Conservation (phyloP, 1,284 basidiomycete species). For the Naganishia albida region DNA sequence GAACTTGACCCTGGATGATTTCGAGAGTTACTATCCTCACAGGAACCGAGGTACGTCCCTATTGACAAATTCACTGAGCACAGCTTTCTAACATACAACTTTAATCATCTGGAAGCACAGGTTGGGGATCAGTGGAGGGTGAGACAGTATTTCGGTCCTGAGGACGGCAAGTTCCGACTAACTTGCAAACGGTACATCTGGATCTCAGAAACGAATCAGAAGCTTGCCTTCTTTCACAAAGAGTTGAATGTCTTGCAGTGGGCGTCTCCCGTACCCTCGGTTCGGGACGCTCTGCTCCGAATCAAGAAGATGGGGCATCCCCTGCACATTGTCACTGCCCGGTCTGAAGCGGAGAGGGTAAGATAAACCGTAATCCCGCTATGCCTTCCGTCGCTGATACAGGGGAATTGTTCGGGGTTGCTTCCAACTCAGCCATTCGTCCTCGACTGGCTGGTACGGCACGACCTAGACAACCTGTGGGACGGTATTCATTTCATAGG, state of each 20-base stretch:
- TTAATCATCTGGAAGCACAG: constrained; percentile 14
- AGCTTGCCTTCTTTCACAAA: constrained; percentile 33
- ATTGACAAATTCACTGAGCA: background rate
- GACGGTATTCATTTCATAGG: constrained; percentile 30
- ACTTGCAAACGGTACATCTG: background rate
- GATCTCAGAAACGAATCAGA: constrained; percentile 32
- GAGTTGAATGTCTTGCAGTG: constrained; percentile 39
- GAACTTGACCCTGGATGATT: constrained; percentile 39
- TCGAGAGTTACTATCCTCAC: constrained; percentile 41
- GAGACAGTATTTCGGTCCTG: constrained; percentile 10
- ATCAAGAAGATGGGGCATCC: constrained; percentile 44
- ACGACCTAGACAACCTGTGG: constrained; percentile 24
- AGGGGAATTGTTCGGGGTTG: no score
- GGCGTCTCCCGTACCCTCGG: constrained; percentile 38
- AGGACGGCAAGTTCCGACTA: background rate
- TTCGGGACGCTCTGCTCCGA: constrained; percentile 36
- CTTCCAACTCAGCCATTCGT: constrained; percentile 19
- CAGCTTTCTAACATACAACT: background rate
- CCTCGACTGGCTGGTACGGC: constrained; percentile 16
- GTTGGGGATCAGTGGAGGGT: constrained; percentile 45
- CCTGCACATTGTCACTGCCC: constrained; percentile 45
- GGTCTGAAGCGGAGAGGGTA: constrained; percentile 34
- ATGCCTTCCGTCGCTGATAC: background rate
- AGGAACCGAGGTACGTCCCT: constrained; percentile 35
- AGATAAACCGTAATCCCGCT: background rate